Percentiles rank a stretch among this genome's conserved stretches.
These are phyloP conservation scores for Hemisphaericaspora lyxosophila DNA, from an alignment of 1,139 yeast genomes.

Conservation along the genomic window DNA sequence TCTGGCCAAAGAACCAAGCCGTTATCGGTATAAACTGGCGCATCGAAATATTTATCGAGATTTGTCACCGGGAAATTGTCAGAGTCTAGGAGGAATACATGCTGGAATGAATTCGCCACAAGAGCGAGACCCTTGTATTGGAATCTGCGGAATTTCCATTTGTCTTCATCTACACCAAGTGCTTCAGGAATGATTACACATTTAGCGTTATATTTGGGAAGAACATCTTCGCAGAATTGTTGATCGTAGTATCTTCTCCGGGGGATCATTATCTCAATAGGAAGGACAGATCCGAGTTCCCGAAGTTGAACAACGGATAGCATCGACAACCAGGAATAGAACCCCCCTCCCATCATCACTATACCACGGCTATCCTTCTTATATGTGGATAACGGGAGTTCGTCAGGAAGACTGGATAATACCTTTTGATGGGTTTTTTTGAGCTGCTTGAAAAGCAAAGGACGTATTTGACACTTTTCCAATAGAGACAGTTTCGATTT, in stretches of 20 bases:
- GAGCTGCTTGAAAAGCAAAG: conserved; percentile 22
- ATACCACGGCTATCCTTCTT: conserved; percentile 28
- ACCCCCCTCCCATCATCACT: conserved; percentile 38
- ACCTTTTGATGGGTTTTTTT: conserved; percentile 24
- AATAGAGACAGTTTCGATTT: conserved; percentile 23
- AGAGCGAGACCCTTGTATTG: conserved; percentile 42
- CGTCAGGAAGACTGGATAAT: conserved; percentile 22
- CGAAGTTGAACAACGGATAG: conserved; percentile 33
- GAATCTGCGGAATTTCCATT: conserved; percentile 34
- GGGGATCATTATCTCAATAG: conserved; percentile 38
- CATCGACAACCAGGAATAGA: conserved; percentile 38
- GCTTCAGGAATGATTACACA: conserved; percentile 35
- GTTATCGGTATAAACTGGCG: conserved; percentile 49
- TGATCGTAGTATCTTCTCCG: conserved; percentile 27
- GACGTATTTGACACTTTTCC: conserved; percentile 26
- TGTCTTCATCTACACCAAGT: conserved; percentile 29
- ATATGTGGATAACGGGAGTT: conserved; percentile 22
- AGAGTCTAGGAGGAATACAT: conserved; percentile 40
- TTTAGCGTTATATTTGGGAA: conserved; percentile 26
- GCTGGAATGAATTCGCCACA: conserved; percentile 39
- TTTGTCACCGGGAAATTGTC: conserved; percentile 36
- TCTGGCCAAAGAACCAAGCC: conserved; percentile 81
- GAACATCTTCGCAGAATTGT: conserved; percentile 23
- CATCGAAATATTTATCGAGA: conserved; percentile 45
- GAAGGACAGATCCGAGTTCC: conserved; percentile 32